These are phyloP conservation scores for Fusarium setosum DNA, from an alignment of 2,329 filamentous ascomycete genomes.

Conservation along the genomic window DNA sequence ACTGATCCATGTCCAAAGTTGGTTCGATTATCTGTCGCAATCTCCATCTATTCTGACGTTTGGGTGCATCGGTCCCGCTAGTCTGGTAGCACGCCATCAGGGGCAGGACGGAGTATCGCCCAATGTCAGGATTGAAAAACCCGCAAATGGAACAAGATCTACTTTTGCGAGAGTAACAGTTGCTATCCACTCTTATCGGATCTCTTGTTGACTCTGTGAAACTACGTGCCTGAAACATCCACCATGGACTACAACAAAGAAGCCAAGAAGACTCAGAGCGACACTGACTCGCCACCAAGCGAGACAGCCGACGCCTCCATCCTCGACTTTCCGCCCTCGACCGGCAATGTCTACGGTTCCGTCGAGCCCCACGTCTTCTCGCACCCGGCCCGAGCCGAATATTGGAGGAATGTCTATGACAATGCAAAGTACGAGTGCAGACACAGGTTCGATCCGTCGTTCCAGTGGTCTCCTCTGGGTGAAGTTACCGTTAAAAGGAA, in stretches of 20 bases:
- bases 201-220: background rate
- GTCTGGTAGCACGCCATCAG: background rate
- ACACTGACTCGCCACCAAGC: background rate
- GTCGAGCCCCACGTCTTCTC: conserved; percentile 22
- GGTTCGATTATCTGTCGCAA: background rate
- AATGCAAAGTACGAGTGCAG: conserved; percentile 4
- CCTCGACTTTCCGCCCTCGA: conserved; percentile 8
- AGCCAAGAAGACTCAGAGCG: background rate
- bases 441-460: conserved; percentile 7
- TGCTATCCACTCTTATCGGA: background rate
- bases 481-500: conserved; percentile 2
- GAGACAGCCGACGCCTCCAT: background rate
- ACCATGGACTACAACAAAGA: background rate
- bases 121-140: background rate
- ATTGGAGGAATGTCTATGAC: conserved; percentile 15
- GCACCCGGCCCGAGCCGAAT: conserved; percentile 5
- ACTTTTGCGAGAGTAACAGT: background rate
- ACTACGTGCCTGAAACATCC: background rate
- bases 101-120: background rate
- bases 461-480: conserved; percentile 1
- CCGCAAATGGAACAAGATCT: background rate
- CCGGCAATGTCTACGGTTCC: conserved; percentile 9
- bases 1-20: background rate
- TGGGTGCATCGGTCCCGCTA: background rate
- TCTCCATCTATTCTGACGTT: background rate